These are phyloP conservation scores for Mimosa pudica DNA, from an alignment of 306 rosid species.

Conservation along the genomic window DNA sequence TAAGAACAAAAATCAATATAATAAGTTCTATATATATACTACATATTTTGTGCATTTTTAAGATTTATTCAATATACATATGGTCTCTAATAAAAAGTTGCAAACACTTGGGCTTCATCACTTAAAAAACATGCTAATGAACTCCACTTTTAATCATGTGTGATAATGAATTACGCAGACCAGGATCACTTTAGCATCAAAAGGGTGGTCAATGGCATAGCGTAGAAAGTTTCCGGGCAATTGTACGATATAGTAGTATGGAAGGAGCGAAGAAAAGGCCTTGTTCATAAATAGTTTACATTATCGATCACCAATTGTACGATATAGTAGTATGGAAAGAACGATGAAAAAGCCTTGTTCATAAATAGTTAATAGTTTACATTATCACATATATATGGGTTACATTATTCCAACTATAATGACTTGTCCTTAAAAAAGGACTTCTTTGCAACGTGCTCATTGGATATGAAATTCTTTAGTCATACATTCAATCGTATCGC, in stretches of 20 bases:
- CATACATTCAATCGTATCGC: background rate
- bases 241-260: background rate
- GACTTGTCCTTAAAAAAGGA: background rate
- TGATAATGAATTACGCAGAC: background rate
- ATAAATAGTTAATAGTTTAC: background rate
- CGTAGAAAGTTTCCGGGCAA: background rate
- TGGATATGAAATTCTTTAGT: background rate
- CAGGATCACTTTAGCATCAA: background rate
- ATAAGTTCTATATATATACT: background rate
- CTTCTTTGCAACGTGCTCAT: slow-evolving; percentile 1
- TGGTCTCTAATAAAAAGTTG: too few relatives aligned
- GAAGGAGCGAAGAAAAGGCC: background rate
- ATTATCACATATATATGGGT: background rate
- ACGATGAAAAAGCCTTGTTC: background rate
- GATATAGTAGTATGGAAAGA: background rate
- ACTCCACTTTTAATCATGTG: background rate
- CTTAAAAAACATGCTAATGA: background rate
- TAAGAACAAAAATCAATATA: too few relatives aligned
- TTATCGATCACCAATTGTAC: background rate
- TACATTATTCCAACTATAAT: background rate
- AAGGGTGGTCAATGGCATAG: background rate
- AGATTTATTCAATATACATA: too few relatives aligned
- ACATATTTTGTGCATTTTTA: too few relatives aligned
- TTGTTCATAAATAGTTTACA: background rate
- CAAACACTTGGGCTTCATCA: too few relatives aligned